These are phyloP conservation scores for Camellia granthamiana DNA, from an alignment of 148 eudicot species.

Conservation along the genomic window DNA sequence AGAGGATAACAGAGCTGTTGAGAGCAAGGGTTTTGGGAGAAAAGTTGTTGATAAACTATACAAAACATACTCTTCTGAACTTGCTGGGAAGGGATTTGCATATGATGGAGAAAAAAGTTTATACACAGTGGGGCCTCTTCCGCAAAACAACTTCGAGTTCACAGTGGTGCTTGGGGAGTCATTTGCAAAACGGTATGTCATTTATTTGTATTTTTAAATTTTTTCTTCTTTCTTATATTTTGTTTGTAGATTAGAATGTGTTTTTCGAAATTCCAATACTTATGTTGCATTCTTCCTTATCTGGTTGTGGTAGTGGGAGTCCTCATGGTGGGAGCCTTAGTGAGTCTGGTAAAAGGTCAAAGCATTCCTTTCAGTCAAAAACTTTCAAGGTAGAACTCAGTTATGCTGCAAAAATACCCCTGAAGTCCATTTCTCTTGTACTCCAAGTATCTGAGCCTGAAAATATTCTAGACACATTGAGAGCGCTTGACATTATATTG, in stretches of 20 bases:
- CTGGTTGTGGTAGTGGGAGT: slow-evolving; percentile 32
- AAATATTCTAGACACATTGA: slow-evolving; percentile 47
- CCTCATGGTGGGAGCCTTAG: slow-evolving; percentile 23
- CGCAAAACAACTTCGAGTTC: slow-evolving; percentile 45
- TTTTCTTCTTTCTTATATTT: not conserved
- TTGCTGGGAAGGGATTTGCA: slow-evolving; percentile 46
- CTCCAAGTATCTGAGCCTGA: slow-evolving; percentile 42
- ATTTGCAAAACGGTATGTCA: slow-evolving; percentile 47
- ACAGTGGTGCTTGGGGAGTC: slow-evolving; percentile 59
- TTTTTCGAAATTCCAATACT: not conserved
- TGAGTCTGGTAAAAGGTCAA: slow-evolving; percentile 56
- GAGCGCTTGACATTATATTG: slow-evolving; percentile 66
- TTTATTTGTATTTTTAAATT: not conserved
- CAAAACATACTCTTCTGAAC: slow-evolving; percentile 47
- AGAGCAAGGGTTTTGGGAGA: slow-evolving; percentile 46
- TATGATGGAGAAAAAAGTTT: slow-evolving; percentile 77
- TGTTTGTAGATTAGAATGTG: not conserved
- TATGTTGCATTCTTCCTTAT: not conserved
- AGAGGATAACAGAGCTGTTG: slow-evolving; percentile 31
- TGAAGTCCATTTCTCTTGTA: slow-evolving; percentile 37
- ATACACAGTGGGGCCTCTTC: slow-evolving; percentile 74
- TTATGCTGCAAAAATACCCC: slow-evolving; percentile 48
- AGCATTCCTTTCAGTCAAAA: slow-evolving; percentile 46
- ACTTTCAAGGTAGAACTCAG: slow-evolving; percentile 59
- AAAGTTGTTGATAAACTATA: slow-evolving; percentile 53